Evolutionary conservation across 164 flowering plant species (phyloP).

Genomic region (Annona squamosa): DNA sequence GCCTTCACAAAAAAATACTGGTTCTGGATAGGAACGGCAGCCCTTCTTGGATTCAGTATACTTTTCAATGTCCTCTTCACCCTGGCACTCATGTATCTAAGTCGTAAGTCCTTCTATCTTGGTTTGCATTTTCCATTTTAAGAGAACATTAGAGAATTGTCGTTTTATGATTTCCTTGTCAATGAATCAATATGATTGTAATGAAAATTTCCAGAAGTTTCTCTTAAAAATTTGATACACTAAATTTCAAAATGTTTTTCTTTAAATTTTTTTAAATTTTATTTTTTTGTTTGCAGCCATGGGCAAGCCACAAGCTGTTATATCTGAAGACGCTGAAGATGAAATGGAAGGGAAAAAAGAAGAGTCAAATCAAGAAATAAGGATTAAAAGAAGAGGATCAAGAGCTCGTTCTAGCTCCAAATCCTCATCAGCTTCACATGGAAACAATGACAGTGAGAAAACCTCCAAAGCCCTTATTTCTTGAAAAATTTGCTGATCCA

Average conservation of each 20-base stretch:
- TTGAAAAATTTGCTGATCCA: background rate
- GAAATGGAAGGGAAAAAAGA: conserved; percentile 18
- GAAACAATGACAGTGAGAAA: conserved; percentile 49
- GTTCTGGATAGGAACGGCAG: conserved; percentile 36
- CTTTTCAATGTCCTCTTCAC: conserved; percentile 37
- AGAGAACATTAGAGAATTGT: background rate
- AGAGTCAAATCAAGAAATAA: conserved; percentile 15
- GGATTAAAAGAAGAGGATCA: conserved; percentile 19
- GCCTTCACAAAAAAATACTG: conserved; percentile 23
- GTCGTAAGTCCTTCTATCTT: conserved; percentile 16
- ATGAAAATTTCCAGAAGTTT: background rate
- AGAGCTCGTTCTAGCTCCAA: conserved; percentile 17
- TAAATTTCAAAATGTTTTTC: background rate
- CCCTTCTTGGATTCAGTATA: conserved; percentile 27
- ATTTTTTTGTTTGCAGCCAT: conserved; percentile 15
- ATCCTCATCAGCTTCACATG: conserved; percentile 38
- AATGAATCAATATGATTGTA: background rate
- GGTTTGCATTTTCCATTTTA: background rate
- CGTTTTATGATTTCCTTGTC: background rate
- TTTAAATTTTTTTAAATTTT: too few relatives aligned
- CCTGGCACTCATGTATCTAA: conserved; percentile 28
- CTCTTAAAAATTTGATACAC: background rate
- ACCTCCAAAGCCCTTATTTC: background rate
- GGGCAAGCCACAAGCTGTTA: conserved; percentile 32
- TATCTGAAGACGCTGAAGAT: conserved; percentile 26